A percentile compares a stretch with the other conserved stretches of the same genome.
phyloP scores from a whole-genome alignment of 2,329 filamentous ascomycete genomes.

The Paraphoma chrysanthemicola region DNA sequence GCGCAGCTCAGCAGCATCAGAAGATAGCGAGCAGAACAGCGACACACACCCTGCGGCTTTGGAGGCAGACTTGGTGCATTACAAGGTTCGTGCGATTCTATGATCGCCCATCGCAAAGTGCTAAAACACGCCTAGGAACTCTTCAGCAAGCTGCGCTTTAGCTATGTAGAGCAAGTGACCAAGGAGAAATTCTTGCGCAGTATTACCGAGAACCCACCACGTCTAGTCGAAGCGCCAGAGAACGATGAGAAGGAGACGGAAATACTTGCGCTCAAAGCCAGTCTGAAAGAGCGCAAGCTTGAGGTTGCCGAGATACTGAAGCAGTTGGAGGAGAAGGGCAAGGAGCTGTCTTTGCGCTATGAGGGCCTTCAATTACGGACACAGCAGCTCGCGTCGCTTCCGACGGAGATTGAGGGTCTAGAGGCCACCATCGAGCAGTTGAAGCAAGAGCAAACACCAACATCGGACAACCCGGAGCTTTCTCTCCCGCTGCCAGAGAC shows the following conservation, averaged over 20 bases:
- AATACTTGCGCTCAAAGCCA: conserved; percentile 72
- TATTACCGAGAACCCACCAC: conserved; percentile 87
- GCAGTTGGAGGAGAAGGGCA: conserved; percentile 71
- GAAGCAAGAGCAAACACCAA: conserved; percentile 45
- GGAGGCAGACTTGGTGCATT: conserved; percentile 84
- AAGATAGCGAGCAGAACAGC: conserved; percentile 71
- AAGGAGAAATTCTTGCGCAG: conserved; percentile 97
- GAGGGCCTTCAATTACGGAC: conserved; percentile 62
- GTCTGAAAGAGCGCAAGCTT: conserved; percentile 79
- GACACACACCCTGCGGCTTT: conserved; percentile 72
- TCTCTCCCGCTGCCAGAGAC: conserved; percentile 55
- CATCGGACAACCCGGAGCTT: conserved; percentile 49
- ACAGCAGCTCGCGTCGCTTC: conserved; percentile 58
- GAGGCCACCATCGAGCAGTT: conserved; percentile 58
- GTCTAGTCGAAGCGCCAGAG: conserved; percentile 82
- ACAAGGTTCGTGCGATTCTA: conserved; percentile 63
- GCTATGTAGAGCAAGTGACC: conserved; percentile 96
- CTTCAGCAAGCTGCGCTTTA: conserved; percentile 95
- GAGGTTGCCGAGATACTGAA: conserved; percentile 77
- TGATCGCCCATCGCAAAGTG: neutral
- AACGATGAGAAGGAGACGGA: conserved; percentile 67
- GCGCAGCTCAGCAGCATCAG: conserved; percentile 67
- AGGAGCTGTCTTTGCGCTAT: conserved; percentile 65
- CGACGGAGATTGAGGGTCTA: conserved; percentile 59
- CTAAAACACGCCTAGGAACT: conserved; percentile 67